Evolutionary conservation across 495 filamentous ascomycete species (phyloP).

Genomic region (Aspergillus sparsus): DNA sequence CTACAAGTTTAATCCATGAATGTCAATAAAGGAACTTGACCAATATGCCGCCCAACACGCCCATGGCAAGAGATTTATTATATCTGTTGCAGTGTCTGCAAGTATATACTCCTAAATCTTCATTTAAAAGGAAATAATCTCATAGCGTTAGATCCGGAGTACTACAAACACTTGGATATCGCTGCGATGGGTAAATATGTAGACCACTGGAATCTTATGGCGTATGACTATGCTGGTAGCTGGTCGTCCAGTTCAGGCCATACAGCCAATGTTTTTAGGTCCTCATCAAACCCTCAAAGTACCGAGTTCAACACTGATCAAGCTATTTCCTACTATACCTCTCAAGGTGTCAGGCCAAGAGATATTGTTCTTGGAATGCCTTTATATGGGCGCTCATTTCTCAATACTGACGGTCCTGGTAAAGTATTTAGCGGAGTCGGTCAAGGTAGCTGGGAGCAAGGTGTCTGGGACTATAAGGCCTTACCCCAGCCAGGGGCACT

Average conservation of each 20-base stretch:
- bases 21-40: slow-evolving; percentile 61
- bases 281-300: slow-evolving; percentile 47
- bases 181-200: slow-evolving; percentile 64
- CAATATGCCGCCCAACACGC: slow-evolving; percentile 53
- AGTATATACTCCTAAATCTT: neutral
- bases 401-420: slow-evolving; percentile 69
- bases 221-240: slow-evolving; percentile 70
- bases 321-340: slow-evolving; percentile 64
- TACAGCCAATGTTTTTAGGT: slow-evolving; percentile 70
- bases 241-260: slow-evolving; percentile 73
- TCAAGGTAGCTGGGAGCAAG: slow-evolving; percentile 67
- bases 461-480: slow-evolving; percentile 77
- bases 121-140: neutral
- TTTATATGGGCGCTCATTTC: slow-evolving; percentile 81
- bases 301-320: slow-evolving; percentile 72
- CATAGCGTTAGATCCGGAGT: slow-evolving; percentile 41
- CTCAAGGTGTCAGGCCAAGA: slow-evolving; percentile 56
- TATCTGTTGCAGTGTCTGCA: slow-evolving; percentile 64
- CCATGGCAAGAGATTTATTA: slow-evolving; percentile 57
- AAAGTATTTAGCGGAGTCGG: slow-evolving; percentile 67
- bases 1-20: too few species aligned
- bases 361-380: slow-evolving; percentile 87
- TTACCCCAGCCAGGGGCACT: slow-evolving; percentile 45
- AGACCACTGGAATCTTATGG: slow-evolving; percentile 76
- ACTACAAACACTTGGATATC: slow-evolving; percentile 64